Percentiles rank a stretch among this genome's conserved stretches.
These are phyloP conservation scores for Boletus rex-veris DNA, from an alignment of 768 basidiomycete genomes.

Conservation along the genomic window DNA sequence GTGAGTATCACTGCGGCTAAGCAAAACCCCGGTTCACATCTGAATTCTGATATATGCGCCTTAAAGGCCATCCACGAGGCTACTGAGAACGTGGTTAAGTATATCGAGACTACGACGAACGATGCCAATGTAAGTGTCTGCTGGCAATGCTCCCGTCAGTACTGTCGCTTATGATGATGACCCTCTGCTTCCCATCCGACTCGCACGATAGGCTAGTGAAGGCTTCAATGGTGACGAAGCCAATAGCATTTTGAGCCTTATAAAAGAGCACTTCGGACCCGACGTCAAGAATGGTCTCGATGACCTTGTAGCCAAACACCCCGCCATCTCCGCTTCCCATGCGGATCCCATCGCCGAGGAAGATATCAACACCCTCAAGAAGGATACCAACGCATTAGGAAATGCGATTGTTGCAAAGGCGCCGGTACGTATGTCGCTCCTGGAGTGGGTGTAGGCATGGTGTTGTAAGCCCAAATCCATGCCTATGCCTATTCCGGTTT, in stretches of 20 bases:
- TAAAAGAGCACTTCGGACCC: fast-evolving
- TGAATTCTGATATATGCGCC: not conserved
- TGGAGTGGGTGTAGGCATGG: not conserved
- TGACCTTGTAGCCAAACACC: not conserved
- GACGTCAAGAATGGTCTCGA: not conserved
- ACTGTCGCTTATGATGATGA: not conserved
- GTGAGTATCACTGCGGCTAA: not conserved
- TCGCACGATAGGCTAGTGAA: not conserved
- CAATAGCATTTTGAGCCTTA: fast-evolving
- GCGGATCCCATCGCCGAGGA: fast-evolving
- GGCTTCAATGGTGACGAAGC: not conserved
- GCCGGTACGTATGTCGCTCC: constrained; percentile 2
- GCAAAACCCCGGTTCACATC: not conserved
- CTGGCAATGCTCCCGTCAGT: not conserved
- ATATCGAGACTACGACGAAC: not conserved
- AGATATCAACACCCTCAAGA: not conserved
- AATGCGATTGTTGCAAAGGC: not conserved
- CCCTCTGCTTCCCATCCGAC: no score
- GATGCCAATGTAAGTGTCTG: constrained; percentile 1
- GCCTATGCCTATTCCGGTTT: not conserved
- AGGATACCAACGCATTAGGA: not conserved
- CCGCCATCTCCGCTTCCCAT: not conserved
- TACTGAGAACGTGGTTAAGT: fast-evolving
- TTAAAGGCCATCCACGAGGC: not conserved
- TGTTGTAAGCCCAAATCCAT: not conserved